These are phyloP conservation scores for Penicillium sp. DNA, from an alignment of 2,329 filamentous ascomycete genomes.

Conservation along the genomic window DNA sequence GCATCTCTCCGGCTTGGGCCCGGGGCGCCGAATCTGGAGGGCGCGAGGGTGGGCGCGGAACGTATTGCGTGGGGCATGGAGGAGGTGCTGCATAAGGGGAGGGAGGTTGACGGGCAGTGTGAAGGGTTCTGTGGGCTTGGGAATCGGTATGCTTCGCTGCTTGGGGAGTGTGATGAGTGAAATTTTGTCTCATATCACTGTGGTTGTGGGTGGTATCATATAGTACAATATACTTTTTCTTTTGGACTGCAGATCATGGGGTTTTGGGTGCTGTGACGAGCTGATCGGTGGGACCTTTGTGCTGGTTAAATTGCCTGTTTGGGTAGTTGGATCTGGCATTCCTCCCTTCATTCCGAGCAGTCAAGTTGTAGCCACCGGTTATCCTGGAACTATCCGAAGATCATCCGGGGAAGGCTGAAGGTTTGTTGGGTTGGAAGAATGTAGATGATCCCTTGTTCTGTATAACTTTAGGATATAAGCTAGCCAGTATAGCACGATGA, in stretches of 20 bases:
- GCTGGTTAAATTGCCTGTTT: background rate
- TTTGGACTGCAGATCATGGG: background rate
- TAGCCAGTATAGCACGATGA: background rate
- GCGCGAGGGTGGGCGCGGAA: conserved; percentile 71
- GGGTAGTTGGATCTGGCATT: conserved; percentile 17
- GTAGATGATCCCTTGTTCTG: conserved; percentile 26
- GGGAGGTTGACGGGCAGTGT: conserved; percentile 28
- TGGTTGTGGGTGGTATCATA: background rate
- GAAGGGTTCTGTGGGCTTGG: conserved; percentile 44
- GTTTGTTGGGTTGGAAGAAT: conserved; percentile 16
- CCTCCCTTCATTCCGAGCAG: conserved; percentile 25
- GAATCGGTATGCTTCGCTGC: conserved; percentile 40
- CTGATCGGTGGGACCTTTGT: background rate
- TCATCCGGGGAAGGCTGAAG: background rate
- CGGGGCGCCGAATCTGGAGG: conserved; percentile 71
- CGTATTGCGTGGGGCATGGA: conserved; percentile 70
- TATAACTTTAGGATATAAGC: conserved; percentile 14
- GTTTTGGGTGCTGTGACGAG: background rate
- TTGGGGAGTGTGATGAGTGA: conserved; percentile 18
- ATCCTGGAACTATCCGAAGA: background rate
- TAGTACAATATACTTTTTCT: background rate
- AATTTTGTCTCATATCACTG: background rate
- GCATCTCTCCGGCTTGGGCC: conserved; percentile 69
- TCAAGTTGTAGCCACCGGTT: conserved; percentile 6
- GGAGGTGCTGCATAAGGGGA: conserved; percentile 50